Evolutionary conservation across 2,329 filamentous ascomycete genomes (phyloP).

Genomic region (Thielaviopsis ethacetica): DNA sequence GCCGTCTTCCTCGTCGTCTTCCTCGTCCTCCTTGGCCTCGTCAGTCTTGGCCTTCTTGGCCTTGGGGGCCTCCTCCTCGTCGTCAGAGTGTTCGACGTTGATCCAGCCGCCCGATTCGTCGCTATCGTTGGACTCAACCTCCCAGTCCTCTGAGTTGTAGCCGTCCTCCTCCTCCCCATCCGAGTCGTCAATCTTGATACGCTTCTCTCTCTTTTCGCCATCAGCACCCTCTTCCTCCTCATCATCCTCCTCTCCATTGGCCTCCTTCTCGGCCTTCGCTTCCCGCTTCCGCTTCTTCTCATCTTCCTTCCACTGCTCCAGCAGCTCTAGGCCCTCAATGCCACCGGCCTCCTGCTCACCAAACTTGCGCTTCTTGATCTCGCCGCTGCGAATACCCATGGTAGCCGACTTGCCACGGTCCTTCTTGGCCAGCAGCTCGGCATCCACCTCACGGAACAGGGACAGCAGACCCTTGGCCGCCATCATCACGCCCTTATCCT

Average conservation of each 20-base stretch:
- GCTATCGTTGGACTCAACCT: constrained; percentile 42
- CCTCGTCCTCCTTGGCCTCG: not conserved
- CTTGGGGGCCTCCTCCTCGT: constrained; percentile 54
- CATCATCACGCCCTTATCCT: constrained; percentile 99
- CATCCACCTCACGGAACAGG: constrained; percentile 79
- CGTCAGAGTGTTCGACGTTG: constrained; percentile 68
- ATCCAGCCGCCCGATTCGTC: constrained; percentile 81
- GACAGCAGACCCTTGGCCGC: constrained; percentile 82
- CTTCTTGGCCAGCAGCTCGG: constrained; percentile 74
- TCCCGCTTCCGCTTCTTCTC: constrained; percentile 58
- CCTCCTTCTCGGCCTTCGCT: constrained; percentile 48
- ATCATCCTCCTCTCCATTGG: constrained; percentile 34
- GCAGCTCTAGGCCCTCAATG: constrained; percentile 81
- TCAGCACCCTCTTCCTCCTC: constrained; percentile 36
- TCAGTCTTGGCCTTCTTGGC: constrained; percentile 27
- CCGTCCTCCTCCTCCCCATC: constrained; percentile 45
- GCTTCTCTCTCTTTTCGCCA: constrained; percentile 24
- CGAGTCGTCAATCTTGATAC: constrained; percentile 12
- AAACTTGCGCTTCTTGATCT: constrained; percentile 61
- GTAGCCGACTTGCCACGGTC: constrained; percentile 85
- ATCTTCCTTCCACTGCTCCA: constrained; percentile 88
- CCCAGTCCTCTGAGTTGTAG: constrained; percentile 41
- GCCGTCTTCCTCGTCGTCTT: constrained; percentile 17
- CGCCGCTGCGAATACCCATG: constrained; percentile 61
- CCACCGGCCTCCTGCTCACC: constrained; percentile 66